Evolutionary conservation across 805 yeast genomes (phyloP).

Genomic region (Ogataea pilisensis): DNA sequence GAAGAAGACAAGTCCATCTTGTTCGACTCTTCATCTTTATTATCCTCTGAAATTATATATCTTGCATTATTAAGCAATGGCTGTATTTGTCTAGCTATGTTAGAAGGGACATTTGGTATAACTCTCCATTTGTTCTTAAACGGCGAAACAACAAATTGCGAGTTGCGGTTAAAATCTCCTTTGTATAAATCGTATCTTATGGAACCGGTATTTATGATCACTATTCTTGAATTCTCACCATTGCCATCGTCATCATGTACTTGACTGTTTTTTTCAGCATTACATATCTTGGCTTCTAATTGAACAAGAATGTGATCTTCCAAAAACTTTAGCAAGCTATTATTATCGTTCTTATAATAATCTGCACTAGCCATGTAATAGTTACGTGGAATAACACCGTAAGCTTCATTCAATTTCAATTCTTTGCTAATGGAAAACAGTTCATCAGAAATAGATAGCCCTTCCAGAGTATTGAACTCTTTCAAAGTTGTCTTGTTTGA

Average conservation of each 20-base stretch:
- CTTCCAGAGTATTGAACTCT: conserved; percentile 52
- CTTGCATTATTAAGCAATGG: conserved; percentile 53
- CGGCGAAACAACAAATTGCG: conserved; percentile 81
- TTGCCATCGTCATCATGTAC: conserved; percentile 17
- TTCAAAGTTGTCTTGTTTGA: conserved; percentile 29
- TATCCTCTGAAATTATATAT: conserved; percentile 27
- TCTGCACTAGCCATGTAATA: conserved; percentile 70
- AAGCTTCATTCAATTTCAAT: conserved; percentile 49
- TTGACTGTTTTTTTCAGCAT: conserved; percentile 7
- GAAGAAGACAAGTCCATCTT: conserved; percentile 9
- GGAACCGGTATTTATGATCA: conserved; percentile 82
- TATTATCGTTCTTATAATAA: conserved; percentile 42
- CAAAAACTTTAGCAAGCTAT: conserved; percentile 56
- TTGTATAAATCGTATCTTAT: conserved; percentile 80
- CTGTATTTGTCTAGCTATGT: conserved; percentile 51
- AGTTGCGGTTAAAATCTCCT: conserved; percentile 78
- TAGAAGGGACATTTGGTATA: conserved; percentile 52
- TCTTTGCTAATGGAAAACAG: conserved; percentile 39
- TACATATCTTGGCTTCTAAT: conserved; percentile 24
- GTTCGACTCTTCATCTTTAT: not conserved
- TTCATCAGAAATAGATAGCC: conserved; percentile 42
- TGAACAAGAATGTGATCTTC: conserved; percentile 47
- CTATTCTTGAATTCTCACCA: conserved; percentile 40
- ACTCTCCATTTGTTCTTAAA: conserved; percentile 77
- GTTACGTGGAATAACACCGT: conserved; percentile 64